A percentile compares a stretch with the other conserved stretches of the same genome.
Evolutionary conservation across 163 green algal species (phyloP).

Genomic region (Smithsoniella earleae): DNA sequence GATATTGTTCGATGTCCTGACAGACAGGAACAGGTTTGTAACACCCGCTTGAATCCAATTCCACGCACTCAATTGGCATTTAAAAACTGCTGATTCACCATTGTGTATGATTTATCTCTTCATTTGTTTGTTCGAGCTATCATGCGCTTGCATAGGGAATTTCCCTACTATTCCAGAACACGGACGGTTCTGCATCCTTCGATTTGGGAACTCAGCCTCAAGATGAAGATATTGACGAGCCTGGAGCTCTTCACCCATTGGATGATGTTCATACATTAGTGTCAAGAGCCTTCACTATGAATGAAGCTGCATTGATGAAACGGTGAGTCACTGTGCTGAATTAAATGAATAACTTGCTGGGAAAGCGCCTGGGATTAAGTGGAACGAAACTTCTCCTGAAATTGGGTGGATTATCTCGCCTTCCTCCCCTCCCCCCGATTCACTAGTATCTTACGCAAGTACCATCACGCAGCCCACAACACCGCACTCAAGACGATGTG

Average conservation of each 20-base stretch:
- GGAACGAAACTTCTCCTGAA: neutral
- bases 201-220: neutral
- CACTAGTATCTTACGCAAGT: neutral
- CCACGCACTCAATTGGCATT: no score
- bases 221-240: neutral
- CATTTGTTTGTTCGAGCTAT: neutral
- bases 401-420: neutral
- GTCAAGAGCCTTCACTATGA: neutral
- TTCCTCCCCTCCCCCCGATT: neutral
- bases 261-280: neutral
- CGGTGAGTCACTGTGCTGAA: neutral
- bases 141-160: no score
- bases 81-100: no score
- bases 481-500: neutral
- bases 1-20: no score
- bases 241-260: neutral
- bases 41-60: no score
- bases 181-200: no score
- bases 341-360: neutral
- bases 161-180: no score
- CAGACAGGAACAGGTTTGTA: no score
- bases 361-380: neutral
- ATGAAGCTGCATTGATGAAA: slow-evolving; percentile 8
- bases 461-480: slow-evolving; percentile 1
- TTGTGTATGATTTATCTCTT: no score